Evolutionary conservation across 2,329 filamentous ascomycete genomes (phyloP), one percentile per base, ranked within the genome.

Genomic region (Xylaria sp.): DNA sequence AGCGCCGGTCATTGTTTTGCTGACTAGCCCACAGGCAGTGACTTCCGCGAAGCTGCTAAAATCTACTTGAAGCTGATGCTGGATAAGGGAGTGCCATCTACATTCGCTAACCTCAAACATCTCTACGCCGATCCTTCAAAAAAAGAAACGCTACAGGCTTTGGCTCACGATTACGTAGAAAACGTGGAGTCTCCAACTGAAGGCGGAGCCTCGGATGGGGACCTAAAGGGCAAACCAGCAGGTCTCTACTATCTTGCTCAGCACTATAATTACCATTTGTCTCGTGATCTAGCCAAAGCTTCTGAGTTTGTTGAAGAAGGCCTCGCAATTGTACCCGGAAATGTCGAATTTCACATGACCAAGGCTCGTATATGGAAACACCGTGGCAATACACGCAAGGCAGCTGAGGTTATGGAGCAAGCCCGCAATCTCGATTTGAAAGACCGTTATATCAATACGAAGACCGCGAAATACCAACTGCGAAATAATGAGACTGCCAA

Each of bases 391-490:
- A 79, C 89, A 5, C 80, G 86, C 68, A 92, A 91, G 77, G 95
- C 96, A 1, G 87, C 94, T 0, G 90, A 93, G 72, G 86, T 88
- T 43, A 98, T 99, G 92, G 91, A 97, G 70, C 83, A 89, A 68
- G 95, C 95, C 1, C 88, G 95, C 55, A 85, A 87, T 66, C 83
- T 97, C 65, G 96, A 99, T 74, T 87, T 91, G 68, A 92, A 90
- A 78, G 95, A 99, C 75, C 89, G 95, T 46, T 96, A 98, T 76
- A 98, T 98, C 83, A 99, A 99, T 83, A 96, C 93, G 67, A 99
- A 99, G 80, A 90, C 93, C 52, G 94, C 94, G 63, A 99, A 99
- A 76, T 99, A 99, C 75, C 93, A 96, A 77, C 84, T 99, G 50
- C 89, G 95, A 58, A 96, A 97, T 78, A 88, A 97, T 76, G 88